Base-by-base conservation (phyloP, 2,329 filamentous ascomycete species). In the Gnomoniopsis sp. region DNA sequence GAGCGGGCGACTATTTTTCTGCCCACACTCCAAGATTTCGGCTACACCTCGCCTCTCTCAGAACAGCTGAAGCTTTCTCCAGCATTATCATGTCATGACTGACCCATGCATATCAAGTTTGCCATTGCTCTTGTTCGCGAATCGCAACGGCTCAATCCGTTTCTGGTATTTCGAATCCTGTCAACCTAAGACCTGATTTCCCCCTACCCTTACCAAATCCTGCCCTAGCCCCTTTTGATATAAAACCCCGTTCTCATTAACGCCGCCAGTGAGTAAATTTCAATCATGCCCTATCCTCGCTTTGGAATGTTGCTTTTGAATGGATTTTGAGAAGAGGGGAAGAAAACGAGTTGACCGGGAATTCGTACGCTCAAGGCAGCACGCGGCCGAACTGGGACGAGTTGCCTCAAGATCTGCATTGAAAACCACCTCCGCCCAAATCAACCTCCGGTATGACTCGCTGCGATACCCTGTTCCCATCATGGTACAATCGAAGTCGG, bases 191-290 rank as follows among this genome's bases (percentile, higher is more conserved):
- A 46, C 30, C 34, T 54, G 26, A 23, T 44, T 23, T 23, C n/a
- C n/a, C n/a, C 21, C 30, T 23, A 19, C 52, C 23, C 49, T 1
- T 22, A 15, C 22, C 15, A 49, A 36, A 23, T 15, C 38, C 21
- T 53, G 14, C 22, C 15, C n/a, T 34, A 38, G 19, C 21, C 47
- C 51, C 47, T 19, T 52, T 44, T n/a, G 47, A 44, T 53, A 54
- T 51, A 48, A n/a, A 21, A 3, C 36, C 55, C 30, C 30, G 22
- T 48, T 61, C 55, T 61, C 47, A 21, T 59, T 6, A 61, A 61
- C 59, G 59, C 59, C 55, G 26, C 26, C 26, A 30, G 26, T 30
- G 41, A 15, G 19, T 19, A 17, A 46, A 33, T 21, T 15, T 33
- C 30, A 54, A 12, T 21, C 33, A 50, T 46, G 43, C 51, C 49